Evolutionary conservation across 805 yeast genomes (phyloP).

Genomic region (Dipodascopsis uninucleata): DNA sequence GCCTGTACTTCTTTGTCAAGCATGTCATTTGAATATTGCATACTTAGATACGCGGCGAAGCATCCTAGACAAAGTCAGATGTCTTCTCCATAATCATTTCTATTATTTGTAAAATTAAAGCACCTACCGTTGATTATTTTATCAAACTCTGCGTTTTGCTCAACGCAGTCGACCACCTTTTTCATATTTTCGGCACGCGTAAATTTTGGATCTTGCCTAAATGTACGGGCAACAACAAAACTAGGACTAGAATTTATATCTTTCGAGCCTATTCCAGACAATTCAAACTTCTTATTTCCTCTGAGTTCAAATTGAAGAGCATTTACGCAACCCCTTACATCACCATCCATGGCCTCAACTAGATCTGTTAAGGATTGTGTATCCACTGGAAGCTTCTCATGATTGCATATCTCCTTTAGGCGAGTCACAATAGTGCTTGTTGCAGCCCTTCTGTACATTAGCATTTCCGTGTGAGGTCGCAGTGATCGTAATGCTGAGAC

Average conservation of each 20-base stretch:
- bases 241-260: slow-evolving; percentile 69
- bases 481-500: slow-evolving; percentile 69
- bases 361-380: slow-evolving; percentile 58
- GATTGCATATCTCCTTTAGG: slow-evolving; percentile 49
- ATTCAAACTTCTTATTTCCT: slow-evolving; percentile 7
- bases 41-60: slow-evolving; percentile 59
- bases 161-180: slow-evolving; percentile 46
- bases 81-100: too few species aligned
- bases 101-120: not conserved
- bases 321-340: slow-evolving; percentile 80
- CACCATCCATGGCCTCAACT: slow-evolving; percentile 70
- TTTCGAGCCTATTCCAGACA: slow-evolving; percentile 39
- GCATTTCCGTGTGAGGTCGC: slow-evolving; percentile 67
- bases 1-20: slow-evolving; percentile 55
- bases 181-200: slow-evolving; percentile 49
- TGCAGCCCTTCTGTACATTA: slow-evolving; percentile 60
- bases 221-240: slow-evolving; percentile 56
- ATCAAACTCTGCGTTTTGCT: slow-evolving; percentile 52
- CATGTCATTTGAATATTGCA: slow-evolving; percentile 62
- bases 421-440: slow-evolving; percentile 46
- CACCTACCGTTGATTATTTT: slow-evolving; percentile 47
- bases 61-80: slow-evolving; percentile 44
- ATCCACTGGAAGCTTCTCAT: slow-evolving; percentile 51
- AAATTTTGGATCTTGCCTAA: slow-evolving; percentile 45
- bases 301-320: slow-evolving; percentile 62